A percentile compares a stretch with the other conserved stretches of the same genome.
Evolutionary conservation across 306 rosid species (phyloP).

Genomic region (Vigna nakashimae): DNA sequence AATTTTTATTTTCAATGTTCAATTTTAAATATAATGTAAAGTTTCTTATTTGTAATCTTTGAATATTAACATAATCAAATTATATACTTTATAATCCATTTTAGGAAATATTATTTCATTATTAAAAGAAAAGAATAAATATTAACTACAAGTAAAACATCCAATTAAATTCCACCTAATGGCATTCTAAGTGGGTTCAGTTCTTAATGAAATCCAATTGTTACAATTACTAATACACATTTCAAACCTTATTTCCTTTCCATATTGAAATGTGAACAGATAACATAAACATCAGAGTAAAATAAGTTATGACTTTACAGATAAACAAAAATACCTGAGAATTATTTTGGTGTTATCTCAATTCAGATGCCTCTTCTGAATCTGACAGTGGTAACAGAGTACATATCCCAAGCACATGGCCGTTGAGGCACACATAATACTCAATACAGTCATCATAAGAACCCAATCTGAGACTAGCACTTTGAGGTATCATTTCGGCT

Average conservation of each 20-base stretch:
- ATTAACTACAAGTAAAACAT: not conserved
- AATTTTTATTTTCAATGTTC: too few relatives aligned
- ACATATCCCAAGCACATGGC: slow-evolving; percentile 90
- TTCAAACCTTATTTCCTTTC: not conserved
- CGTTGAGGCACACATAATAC: slow-evolving; percentile 94
- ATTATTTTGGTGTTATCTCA: slow-evolving; percentile 48
- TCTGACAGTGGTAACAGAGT: slow-evolving; percentile 89
- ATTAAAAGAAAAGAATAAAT: too few relatives aligned
- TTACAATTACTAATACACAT: not conserved
- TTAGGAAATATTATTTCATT: not conserved
- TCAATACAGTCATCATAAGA: slow-evolving; percentile 83
- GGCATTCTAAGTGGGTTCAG: slow-evolving; percentile 1
- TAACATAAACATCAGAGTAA: slow-evolving; percentile 1
- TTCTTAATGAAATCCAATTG: slow-evolving; percentile 18
- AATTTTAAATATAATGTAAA: not conserved
- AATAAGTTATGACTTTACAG: slow-evolving; percentile 25
- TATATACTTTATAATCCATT: slow-evolving; percentile 8
- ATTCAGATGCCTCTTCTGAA: slow-evolving; percentile 81
- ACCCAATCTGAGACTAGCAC: slow-evolving; percentile 90
- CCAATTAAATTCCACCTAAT: not conserved
- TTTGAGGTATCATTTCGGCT: slow-evolving; percentile 91
- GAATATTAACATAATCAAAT: slow-evolving; percentile 6
- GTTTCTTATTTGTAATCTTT: not conserved
- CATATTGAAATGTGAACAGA: not conserved
- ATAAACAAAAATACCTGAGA: slow-evolving; percentile 54